Percentiles rank a stretch among this genome's conserved stretches.
These are phyloP conservation scores for Grosmannia clavigera DNA, from an alignment of 2,329 filamentous ascomycete species.

Conservation along the genomic window DNA sequence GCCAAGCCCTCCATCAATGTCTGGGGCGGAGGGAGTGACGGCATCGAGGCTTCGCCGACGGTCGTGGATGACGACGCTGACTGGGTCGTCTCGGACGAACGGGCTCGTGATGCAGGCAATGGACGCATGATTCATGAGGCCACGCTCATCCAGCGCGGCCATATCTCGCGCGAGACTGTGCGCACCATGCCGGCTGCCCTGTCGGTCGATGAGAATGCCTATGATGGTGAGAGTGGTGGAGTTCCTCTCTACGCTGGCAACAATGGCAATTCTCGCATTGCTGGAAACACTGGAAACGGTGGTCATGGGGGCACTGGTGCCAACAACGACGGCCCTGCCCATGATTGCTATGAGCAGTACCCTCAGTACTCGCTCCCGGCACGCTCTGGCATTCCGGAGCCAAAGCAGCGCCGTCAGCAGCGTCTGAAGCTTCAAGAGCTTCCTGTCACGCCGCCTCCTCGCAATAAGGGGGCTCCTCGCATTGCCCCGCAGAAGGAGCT, in stretches of 20 bases:
- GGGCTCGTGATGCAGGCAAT: background rate
- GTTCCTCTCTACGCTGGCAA: too few species aligned
- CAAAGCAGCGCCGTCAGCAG: background rate
- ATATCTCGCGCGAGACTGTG: background rate
- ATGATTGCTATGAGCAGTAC: background rate
- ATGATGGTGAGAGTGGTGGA: too few species aligned
- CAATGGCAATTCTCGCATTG: too few species aligned
- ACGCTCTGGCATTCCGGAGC: background rate
- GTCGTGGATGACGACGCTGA: background rate
- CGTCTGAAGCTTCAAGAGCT: background rate
- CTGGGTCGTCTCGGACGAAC: background rate
- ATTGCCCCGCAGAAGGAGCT: background rate
- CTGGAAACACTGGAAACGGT: too few species aligned
- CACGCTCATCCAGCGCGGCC: background rate
- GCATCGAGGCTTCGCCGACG: background rate
- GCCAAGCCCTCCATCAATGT: background rate
- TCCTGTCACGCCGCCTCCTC: background rate
- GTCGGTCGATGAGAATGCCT: too few species aligned
- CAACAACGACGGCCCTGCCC: too few species aligned
- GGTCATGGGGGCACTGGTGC: too few species aligned
- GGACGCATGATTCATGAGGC: background rate
- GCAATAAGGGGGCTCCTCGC: background rate
- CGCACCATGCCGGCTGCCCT: too few species aligned
- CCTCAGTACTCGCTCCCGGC: background rate
- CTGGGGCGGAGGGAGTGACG: background rate